Evolutionary conservation across 1,284 basidiomycete genomes (phyloP).

Genomic region (Retiboletus fuscus): DNA sequence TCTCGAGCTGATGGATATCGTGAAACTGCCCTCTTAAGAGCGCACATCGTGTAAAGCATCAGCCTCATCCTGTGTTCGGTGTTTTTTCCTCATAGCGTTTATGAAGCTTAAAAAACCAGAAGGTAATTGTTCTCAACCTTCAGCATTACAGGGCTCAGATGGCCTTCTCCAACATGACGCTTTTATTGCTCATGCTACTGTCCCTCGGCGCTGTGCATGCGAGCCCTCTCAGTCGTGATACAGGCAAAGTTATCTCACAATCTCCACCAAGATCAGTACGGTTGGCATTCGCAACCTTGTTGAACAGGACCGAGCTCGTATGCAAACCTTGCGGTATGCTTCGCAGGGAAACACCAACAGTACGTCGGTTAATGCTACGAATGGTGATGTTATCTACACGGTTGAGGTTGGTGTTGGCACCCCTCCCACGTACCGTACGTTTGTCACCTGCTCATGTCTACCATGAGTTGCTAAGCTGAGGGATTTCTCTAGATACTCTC

Average conservation of each 20-base stretch:
- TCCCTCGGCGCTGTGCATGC: conserved; percentile 15
- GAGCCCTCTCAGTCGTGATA: conserved; percentile 20
- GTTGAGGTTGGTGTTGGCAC: conserved; percentile 56
- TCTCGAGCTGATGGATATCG: neutral
- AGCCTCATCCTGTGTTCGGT: conserved; percentile 2
- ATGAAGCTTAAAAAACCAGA: neutral
- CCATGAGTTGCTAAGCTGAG: neutral
- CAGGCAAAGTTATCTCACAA: conserved; percentile 29
- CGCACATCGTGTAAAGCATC: neutral
- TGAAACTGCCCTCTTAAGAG: neutral
- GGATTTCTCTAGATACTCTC: conserved; percentile 33
- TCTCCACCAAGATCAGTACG: conserved; percentile 31
- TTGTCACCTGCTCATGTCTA: conserved; percentile 8
- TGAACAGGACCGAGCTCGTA: conserved; percentile 33
- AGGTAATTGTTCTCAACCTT: neutral
- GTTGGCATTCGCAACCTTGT: conserved; percentile 32
- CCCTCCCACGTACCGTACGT: conserved; percentile 57
- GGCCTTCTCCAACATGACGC: conserved; percentile 18
- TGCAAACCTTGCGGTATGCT: conserved; percentile 21
- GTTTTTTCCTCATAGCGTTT: neutral
- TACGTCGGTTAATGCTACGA: conserved; percentile 18
- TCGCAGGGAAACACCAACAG: conserved; percentile 7
- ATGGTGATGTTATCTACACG: conserved; percentile 49
- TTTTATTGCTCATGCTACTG: conserved; percentile 20
- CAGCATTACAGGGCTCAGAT: conserved; percentile 8